Evolutionary conservation across 139 green algal genomes (phyloP).

Genomic region (Closterium sp.): DNA sequence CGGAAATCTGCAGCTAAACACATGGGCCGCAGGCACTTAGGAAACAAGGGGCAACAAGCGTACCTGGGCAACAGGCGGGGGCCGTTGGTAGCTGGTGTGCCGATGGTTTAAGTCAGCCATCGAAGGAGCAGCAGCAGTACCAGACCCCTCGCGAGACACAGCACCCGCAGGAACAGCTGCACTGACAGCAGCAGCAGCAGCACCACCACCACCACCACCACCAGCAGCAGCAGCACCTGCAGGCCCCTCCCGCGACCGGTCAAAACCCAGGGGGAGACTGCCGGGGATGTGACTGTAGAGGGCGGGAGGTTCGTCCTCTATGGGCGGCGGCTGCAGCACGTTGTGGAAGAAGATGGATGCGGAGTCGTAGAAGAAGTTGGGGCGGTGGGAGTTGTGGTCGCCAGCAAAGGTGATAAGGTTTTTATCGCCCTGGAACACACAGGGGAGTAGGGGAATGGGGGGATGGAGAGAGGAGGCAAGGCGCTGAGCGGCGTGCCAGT

Average conservation of each 20-base stretch:
- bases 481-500: too few species aligned
- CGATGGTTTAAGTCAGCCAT: background rate
- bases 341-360: constrained; percentile 85
- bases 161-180: background rate
- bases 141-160: too few species aligned
- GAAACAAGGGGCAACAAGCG: too few species aligned
- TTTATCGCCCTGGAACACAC: constrained; percentile 69
- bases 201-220: background rate
- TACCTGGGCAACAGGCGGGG: background rate
- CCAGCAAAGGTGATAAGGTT: constrained; percentile 83
- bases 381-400: constrained; percentile 89
- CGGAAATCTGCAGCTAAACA: too few species aligned
- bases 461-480: background rate
- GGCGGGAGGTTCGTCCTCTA: background rate
- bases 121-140: background rate
- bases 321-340: constrained; percentile 57
- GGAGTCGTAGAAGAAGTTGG: constrained; percentile 81
- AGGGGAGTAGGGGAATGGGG: background rate
- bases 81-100: background rate
- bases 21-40: too few species aligned
- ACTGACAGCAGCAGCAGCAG: background rate
- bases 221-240: background rate
- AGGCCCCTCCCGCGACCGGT: too few species aligned
- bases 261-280: too few species aligned
- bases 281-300: background rate